These are phyloP conservation scores for Steccherinum ochraceum DNA, from an alignment of 768 basidiomycete genomes.

Conservation along the genomic window DNA sequence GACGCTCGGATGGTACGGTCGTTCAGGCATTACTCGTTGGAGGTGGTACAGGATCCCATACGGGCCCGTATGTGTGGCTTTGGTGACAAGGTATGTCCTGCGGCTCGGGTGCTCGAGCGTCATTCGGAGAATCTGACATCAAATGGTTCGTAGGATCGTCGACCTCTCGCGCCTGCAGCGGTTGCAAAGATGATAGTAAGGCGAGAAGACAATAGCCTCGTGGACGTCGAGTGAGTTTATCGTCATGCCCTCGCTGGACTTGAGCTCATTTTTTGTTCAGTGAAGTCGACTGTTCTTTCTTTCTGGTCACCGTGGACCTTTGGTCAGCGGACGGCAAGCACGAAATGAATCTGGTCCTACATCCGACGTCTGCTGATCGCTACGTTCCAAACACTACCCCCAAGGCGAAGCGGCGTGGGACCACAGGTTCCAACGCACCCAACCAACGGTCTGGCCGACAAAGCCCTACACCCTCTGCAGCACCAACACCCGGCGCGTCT, in stretches of 20 bases:
- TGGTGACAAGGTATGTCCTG: slow-evolving; percentile 78
- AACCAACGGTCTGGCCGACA: slow-evolving; percentile 13
- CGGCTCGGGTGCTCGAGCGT: neutral
- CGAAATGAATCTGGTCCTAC: slow-evolving; percentile 86
- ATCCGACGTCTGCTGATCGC: slow-evolving; percentile 75
- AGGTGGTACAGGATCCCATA: slow-evolving; percentile 82
- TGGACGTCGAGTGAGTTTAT: slow-evolving; percentile 68
- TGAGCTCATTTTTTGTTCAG: slow-evolving; percentile 31
- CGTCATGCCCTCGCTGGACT: neutral
- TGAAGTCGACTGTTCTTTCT: slow-evolving; percentile 81
- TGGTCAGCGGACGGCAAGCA: slow-evolving; percentile 80
- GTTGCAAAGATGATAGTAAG: slow-evolving; percentile 78
- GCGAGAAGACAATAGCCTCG: slow-evolving; percentile 56
- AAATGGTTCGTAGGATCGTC: slow-evolving; percentile 60
- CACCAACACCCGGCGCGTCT: slow-evolving; percentile 10
- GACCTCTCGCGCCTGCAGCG: slow-evolving; percentile 87
- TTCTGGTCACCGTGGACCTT: slow-evolving; percentile 87
- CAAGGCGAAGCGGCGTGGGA: slow-evolving; percentile 23
- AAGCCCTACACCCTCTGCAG: slow-evolving; percentile 11
- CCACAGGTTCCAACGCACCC: slow-evolving; percentile 13
- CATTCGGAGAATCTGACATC: slow-evolving; percentile 10
- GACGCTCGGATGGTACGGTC: neutral
- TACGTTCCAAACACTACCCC: slow-evolving; percentile 45
- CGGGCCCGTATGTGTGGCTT: slow-evolving; percentile 96
- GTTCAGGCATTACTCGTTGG: slow-evolving; percentile 71